Conservation (phyloP, 257 asterid species). For the Capsicum baccatum region DNA sequence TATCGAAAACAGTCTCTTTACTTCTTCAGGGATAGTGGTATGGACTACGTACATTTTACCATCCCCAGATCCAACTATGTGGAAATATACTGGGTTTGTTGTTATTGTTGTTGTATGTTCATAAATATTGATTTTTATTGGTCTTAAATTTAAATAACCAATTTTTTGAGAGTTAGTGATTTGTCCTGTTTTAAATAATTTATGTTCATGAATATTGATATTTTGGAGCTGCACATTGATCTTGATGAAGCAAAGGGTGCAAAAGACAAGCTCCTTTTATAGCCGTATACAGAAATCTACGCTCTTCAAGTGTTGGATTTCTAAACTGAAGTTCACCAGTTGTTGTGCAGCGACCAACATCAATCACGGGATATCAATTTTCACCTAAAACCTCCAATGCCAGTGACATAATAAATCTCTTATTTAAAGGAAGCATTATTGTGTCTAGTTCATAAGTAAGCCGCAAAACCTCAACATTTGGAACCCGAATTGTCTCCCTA, state of each 20-base stretch:
- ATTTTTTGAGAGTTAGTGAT: too few relatives aligned
- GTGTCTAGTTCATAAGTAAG: slow-evolving; percentile 57
- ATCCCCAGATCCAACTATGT: too few relatives aligned
- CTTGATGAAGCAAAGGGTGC: slow-evolving; percentile 60
- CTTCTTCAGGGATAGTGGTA: too few relatives aligned
- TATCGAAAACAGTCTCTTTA: too few relatives aligned
- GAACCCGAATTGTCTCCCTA: slow-evolving; percentile 53
- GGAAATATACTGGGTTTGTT: too few relatives aligned
- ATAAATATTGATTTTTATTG: too few relatives aligned
- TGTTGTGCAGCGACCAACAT: slow-evolving; percentile 47
- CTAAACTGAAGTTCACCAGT: slow-evolving; percentile 55
- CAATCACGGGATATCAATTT: slow-evolving; percentile 56
- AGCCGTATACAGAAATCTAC: slow-evolving; percentile 48
- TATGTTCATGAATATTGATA: too few relatives aligned
- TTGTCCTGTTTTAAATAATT: too few relatives aligned
- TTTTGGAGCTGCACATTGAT: slow-evolving; percentile 41
- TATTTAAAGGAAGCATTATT: slow-evolving; percentile 44
- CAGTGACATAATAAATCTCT: slow-evolving; percentile 43
- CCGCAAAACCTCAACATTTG: slow-evolving; percentile 54
- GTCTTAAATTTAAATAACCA: too few relatives aligned
- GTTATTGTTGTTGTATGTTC: too few relatives aligned
- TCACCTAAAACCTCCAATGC: slow-evolving; percentile 57
- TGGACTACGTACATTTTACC: too few relatives aligned
- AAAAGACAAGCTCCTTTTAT: slow-evolving; percentile 46
- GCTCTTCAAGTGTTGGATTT: slow-evolving; percentile 59